Evolutionary conservation across 495 filamentous ascomycete species (phyloP).

Genomic region (Aspergillus steynii): DNA sequence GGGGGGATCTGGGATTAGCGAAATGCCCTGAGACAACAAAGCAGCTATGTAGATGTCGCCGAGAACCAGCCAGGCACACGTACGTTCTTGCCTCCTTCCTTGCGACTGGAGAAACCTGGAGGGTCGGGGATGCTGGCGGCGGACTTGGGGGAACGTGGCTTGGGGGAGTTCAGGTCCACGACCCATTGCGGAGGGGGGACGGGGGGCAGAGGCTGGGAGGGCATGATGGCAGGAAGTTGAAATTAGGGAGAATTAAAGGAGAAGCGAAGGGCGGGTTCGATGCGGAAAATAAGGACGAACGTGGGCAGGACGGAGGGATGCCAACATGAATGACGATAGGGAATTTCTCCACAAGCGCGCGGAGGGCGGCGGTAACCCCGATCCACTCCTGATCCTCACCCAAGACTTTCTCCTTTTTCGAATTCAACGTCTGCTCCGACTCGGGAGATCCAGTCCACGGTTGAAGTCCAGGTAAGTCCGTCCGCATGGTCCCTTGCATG

Average conservation of each 20-base stretch:
- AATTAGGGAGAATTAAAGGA: slow-evolving; percentile 10
- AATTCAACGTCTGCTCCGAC: slow-evolving; percentile 14
- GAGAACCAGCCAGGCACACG: slow-evolving; percentile 7
- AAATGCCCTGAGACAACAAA: neutral
- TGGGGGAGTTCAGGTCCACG: slow-evolving; percentile 67
- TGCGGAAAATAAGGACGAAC: slow-evolving; percentile 17
- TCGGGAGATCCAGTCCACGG: slow-evolving; percentile 5
- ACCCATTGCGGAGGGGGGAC: slow-evolving; percentile 78
- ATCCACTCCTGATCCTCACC: slow-evolving; percentile 32
- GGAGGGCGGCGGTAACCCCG: slow-evolving; percentile 25
- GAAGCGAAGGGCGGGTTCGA: slow-evolving; percentile 8
- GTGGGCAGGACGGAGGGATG: slow-evolving; percentile 10
- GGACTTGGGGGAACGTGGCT: slow-evolving; percentile 57
- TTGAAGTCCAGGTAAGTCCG: neutral
- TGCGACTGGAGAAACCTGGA: slow-evolving; percentile 72
- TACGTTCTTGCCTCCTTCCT: slow-evolving; percentile 42
- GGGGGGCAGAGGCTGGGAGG: slow-evolving; percentile 37
- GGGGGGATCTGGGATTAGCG: slow-evolving; percentile 21
- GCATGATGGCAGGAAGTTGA: slow-evolving; percentile 20
- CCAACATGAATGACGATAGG: slow-evolving; percentile 2
- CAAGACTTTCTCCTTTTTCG: slow-evolving; percentile 25
- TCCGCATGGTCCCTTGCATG: neutral
- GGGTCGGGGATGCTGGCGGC: slow-evolving; percentile 73
- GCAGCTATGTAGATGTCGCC: neutral
- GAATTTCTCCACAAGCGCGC: slow-evolving; percentile 29